Conservation (phyloP, 345 rosid species). For the Gossypium rotundifolium region DNA sequence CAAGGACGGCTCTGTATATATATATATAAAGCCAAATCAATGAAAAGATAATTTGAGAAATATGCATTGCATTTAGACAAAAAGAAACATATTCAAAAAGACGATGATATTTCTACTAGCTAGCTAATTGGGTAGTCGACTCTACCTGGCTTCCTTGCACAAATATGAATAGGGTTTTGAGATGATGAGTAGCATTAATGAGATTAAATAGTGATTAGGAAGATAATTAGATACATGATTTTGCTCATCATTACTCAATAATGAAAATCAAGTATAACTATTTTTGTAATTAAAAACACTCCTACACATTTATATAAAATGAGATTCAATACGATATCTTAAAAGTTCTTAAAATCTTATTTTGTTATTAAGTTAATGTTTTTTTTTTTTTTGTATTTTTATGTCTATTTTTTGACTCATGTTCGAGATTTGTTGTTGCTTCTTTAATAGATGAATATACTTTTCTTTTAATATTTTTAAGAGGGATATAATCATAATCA, state of each 20-base stretch:
- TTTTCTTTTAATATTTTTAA: too few species aligned
- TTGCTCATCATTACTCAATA: background rate
- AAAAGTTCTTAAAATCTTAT: too few species aligned
- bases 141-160: background rate
- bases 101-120: background rate
- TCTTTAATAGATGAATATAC: too few species aligned
- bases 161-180: too few species aligned
- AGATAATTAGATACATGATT: background rate
- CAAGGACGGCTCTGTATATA: too few species aligned
- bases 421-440: background rate
- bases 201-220: background rate
- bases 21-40: background rate
- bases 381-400: too few species aligned
- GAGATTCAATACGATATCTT: too few species aligned
- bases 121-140: background rate
- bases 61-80: background rate
- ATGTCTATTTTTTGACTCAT: fast-evolving
- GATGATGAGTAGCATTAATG: background rate
- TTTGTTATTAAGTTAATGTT: too few species aligned
- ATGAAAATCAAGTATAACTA: background rate
- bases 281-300: background rate
- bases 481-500: too few species aligned
- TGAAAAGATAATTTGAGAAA: background rate
- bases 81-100: background rate
- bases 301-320: background rate